Evolutionary conservation across 345 rosid genomes (phyloP).

Genomic region (Abelmoschus esculentus): DNA sequence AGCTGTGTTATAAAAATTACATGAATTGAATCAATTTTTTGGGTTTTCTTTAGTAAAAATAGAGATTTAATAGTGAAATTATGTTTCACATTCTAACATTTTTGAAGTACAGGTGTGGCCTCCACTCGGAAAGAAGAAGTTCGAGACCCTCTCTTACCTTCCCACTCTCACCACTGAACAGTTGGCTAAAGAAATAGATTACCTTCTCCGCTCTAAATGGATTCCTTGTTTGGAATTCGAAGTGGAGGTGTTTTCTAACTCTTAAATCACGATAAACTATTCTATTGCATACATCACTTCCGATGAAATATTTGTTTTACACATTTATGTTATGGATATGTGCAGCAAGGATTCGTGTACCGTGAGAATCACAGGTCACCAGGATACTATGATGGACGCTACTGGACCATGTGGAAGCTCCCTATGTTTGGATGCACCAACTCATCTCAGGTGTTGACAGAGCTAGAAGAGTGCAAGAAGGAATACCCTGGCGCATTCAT

Average conservation of each 20-base stretch:
- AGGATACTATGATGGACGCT: constrained; percentile 42
- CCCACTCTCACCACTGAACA: constrained; percentile 24
- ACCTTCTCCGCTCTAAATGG: background rate
- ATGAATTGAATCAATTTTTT: background rate
- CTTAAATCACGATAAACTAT: background rate
- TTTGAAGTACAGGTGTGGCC: constrained; percentile 22
- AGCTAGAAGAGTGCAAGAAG: constrained; percentile 32
- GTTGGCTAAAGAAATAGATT: constrained; percentile 34
- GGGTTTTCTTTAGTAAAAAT: background rate
- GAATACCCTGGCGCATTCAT: constrained; percentile 21
- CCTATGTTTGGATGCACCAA: constrained; percentile 51
- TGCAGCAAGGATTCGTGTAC: constrained; percentile 27
- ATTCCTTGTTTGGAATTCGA: constrained; percentile 43
- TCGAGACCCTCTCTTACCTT: constrained; percentile 30
- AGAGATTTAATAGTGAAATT: too few species aligned
- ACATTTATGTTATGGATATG: background rate
- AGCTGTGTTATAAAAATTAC: background rate
- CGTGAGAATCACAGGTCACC: constrained; percentile 30
- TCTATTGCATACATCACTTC: background rate
- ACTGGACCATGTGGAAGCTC: constrained; percentile 56
- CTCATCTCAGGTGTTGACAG: constrained; percentile 29
- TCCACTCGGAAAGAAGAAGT: constrained; percentile 17
- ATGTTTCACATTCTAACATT: too few species aligned
- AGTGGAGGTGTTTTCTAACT: constrained; percentile 19
- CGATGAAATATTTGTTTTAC: background rate